Percentiles rank a stretch among this genome's conserved stretches.
Conservation (phyloP, 1,284 basidiomycete genomes). For the Dichomitus squalens region DNA sequence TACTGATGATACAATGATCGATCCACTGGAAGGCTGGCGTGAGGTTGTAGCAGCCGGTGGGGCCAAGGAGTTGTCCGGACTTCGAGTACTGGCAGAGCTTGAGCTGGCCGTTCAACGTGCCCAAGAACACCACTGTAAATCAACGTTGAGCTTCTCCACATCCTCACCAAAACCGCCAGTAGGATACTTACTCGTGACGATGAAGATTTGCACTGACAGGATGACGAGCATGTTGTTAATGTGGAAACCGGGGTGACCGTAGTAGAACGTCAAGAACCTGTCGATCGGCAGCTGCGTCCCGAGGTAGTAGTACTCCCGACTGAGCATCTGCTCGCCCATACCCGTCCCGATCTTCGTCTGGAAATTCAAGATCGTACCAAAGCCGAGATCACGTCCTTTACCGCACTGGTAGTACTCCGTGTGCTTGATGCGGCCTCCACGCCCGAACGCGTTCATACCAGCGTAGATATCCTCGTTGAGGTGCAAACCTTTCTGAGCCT, state of each 20-base stretch:
- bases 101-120: conserved; percentile 84
- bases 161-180: background rate
- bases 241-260: conserved; percentile 99
- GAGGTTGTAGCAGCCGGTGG: conserved; percentile 91
- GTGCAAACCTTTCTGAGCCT: conserved; percentile 98
- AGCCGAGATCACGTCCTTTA: conserved; percentile 98
- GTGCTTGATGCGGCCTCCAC: conserved; percentile 98
- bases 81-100: conserved; percentile 78
- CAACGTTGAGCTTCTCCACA: conserved; percentile 8
- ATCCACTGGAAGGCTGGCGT: conserved; percentile 92
- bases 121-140: conserved; percentile 82
- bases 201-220: conserved; percentile 90
- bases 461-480: conserved; percentile 99
- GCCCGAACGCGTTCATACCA: conserved; percentile 97
- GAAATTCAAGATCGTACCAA: conserved; percentile 99
- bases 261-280: conserved; percentile 99
- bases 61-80: conserved; percentile 71
- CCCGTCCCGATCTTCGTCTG: conserved; percentile 99
- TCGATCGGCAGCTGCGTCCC: conserved; percentile 99
- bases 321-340: conserved; percentile 99
- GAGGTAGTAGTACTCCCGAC: conserved; percentile 98
- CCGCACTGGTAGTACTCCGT: conserved; percentile 99
- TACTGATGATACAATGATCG: conserved; percentile 91
- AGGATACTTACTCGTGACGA: conserved; percentile 71
- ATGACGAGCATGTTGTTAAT: conserved; percentile 99